phyloP scores from a whole-genome alignment of 495 filamentous ascomycete species.

The Glutinoglossum americanum region DNA sequence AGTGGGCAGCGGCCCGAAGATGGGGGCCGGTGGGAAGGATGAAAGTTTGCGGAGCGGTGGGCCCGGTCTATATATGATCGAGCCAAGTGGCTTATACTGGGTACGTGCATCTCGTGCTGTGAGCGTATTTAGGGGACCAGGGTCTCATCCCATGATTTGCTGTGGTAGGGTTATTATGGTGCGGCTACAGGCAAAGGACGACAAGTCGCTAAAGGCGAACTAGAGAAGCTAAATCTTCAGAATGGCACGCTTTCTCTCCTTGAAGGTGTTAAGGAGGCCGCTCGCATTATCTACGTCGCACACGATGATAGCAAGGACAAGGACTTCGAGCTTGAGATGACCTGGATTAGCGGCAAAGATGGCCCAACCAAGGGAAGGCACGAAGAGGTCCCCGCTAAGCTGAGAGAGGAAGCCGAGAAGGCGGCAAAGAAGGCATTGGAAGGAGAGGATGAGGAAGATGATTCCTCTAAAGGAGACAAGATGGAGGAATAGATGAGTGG shows the following conservation, averaged over 20 bases:
- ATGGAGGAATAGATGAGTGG: background rate
- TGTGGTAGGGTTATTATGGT: constrained; percentile 68
- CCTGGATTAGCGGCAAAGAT: constrained; percentile 67
- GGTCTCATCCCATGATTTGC: background rate
- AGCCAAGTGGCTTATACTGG: constrained; percentile 93
- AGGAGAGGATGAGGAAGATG: constrained; percentile 52
- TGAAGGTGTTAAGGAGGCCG: constrained; percentile 88
- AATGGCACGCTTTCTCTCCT: constrained; percentile 52
- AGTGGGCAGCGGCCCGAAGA: constrained; percentile 56
- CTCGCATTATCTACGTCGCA: constrained; percentile 84
- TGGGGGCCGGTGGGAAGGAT: constrained; percentile 62
- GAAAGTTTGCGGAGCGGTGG: constrained; percentile 59
- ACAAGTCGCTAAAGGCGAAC: constrained; percentile 88
- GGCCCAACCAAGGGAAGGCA: constrained; percentile 83
- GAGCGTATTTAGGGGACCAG: background rate
- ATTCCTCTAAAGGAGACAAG: background rate
- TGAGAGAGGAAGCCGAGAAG: constrained; percentile 78
- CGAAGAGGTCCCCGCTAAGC: constrained; percentile 70
- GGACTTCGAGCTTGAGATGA: constrained; percentile 98
- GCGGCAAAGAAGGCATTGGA: constrained; percentile 59
- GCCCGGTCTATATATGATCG: constrained; percentile 92
- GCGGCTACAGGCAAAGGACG: constrained; percentile 91
- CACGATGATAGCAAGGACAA: constrained; percentile 97
- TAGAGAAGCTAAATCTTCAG: constrained; percentile 88
- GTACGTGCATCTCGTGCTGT: constrained; percentile 22